Evolutionary conservation across 805 yeast genomes (phyloP).

Genomic region (Priceomyces castillae): DNA sequence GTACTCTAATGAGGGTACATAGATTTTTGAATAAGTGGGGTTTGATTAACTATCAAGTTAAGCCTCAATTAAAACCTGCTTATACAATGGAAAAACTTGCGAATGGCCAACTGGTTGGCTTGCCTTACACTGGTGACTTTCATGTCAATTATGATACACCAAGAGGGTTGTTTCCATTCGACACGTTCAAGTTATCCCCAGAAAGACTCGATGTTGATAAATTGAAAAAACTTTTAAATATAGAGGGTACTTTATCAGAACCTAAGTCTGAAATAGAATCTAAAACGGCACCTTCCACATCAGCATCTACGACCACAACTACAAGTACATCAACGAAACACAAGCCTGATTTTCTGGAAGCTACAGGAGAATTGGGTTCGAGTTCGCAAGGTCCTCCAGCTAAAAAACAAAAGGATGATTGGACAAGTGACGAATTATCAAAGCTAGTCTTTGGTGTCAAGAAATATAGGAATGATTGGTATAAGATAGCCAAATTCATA

Average conservation of each 20-base stretch:
- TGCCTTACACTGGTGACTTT: conserved; percentile 75
- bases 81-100: conserved; percentile 51
- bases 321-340: background rate
- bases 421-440: conserved; percentile 68
- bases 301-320: background rate
- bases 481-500: conserved; percentile 60
- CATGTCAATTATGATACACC: conserved; percentile 83
- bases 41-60: conserved; percentile 86
- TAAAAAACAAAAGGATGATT: conserved; percentile 40
- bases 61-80: conserved; percentile 69
- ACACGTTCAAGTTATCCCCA: conserved; percentile 67
- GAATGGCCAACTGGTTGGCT: conserved; percentile 44
- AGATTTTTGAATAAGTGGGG: conserved; percentile 90
- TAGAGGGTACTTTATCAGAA: conserved; percentile 6
- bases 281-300: background rate
- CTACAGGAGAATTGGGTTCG: conserved; percentile 1
- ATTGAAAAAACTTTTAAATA: conserved; percentile 27
- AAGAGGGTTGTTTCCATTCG: conserved; percentile 88
- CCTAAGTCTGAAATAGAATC: background rate
- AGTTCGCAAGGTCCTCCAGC: conserved; percentile 13
- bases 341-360: conserved; percentile 3
- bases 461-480: conserved; percentile 74
- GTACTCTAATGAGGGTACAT: conserved; percentile 81
- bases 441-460: conserved; percentile 62
- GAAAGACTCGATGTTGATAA: conserved; percentile 44